Evolutionary conservation across 202 grass and related monocot species (phyloP), one percentile per base, ranked within the genome.

Genomic region (Dendrocalamus latiflorus): DNA sequence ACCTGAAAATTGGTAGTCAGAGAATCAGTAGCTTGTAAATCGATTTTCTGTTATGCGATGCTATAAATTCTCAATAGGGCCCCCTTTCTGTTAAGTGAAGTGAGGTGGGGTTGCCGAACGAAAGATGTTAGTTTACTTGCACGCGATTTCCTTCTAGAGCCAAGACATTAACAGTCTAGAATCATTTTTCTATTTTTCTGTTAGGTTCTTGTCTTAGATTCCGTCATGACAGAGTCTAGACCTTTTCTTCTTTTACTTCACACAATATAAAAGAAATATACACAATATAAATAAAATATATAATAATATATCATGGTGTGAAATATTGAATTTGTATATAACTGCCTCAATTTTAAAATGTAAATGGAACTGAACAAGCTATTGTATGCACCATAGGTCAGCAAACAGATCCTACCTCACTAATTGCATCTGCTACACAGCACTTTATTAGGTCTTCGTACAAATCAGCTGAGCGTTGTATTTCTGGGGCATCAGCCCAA

Each of bases 401-500:
- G 67, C 45, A 71, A 82, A 77, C 50, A 72, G 14, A 82, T 61
- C 67, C 44, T 84, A 98, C 95, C 95, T 98, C 95, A 86, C 95
- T 98, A 88, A 98, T 98, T 34, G 95, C 95, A 80, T 98, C 95
- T 77, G 92, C 90, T 62, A 94, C 92, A 80, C 92, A 98, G 89
- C 92, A 94, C 69, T 89, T 98, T 86, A 98, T 94, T 68, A 98
- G 70, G 88, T 98, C 95, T 86, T 98, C 92, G 4, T 98, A 98
- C 26, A 94, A 73, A 90, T 94, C 92, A 84, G 90, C 92, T 53
- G 92, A 91, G 16, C 92, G 88, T 74, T 98, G 95, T 90, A 98
- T 98, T 87, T 98, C 95, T 36, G 88, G 95, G 39, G 92, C 92
- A 86, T 98, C 95, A 55, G 95, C 95, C 95, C 95, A 98, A 88